phyloP scores from a whole-genome alignment of 2,329 filamentous ascomycete species.

The Aplosporella prunicola region DNA sequence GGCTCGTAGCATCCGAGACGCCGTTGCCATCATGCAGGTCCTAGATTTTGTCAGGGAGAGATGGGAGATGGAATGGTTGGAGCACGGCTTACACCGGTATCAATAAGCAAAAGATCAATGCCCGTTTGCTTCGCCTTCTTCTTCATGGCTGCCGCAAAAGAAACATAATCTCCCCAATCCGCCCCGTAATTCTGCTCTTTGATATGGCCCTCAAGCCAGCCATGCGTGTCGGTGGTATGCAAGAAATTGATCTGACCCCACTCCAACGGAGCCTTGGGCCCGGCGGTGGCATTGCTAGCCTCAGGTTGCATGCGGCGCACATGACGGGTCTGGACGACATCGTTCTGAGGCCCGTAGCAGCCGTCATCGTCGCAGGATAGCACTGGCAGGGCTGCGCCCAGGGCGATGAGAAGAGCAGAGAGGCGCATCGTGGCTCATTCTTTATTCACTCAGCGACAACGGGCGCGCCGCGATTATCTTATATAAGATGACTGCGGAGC shows the following conservation, averaged over 20 bases:
- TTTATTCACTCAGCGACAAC: too few relatives aligned
- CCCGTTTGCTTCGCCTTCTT: slow-evolving; percentile 46
- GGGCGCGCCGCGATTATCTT: too few relatives aligned
- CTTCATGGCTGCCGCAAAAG: slow-evolving; percentile 52
- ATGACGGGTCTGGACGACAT: slow-evolving; percentile 32
- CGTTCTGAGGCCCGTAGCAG: slow-evolving; percentile 33
- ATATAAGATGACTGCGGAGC: too few relatives aligned
- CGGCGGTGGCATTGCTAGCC: slow-evolving; percentile 29
- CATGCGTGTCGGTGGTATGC: slow-evolving; percentile 54
- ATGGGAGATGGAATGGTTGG: too few relatives aligned
- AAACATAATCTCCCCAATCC: slow-evolving; percentile 57
- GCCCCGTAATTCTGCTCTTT: slow-evolving; percentile 56
- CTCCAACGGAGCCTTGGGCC: slow-evolving; percentile 37
- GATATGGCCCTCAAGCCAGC: slow-evolving; percentile 52
- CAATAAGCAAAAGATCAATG: slow-evolving; percentile 51
- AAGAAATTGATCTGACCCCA: slow-evolving; percentile 61
- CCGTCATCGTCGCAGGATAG: slow-evolving; percentile 27
- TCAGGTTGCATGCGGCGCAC: slow-evolving; percentile 38
- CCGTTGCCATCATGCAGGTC: slow-evolving; percentile 60
- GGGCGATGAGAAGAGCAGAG: neutral
- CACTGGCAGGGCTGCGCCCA: neutral
- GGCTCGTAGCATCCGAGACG: slow-evolving; percentile 49
- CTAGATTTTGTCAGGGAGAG: too few relatives aligned
- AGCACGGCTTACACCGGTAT: slow-evolving; percentile 39
- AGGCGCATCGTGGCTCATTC: slow-evolving; percentile 9